Base-by-base conservation (phyloP, 345 rosid species). In the Anastatica hierochuntica region DNA sequence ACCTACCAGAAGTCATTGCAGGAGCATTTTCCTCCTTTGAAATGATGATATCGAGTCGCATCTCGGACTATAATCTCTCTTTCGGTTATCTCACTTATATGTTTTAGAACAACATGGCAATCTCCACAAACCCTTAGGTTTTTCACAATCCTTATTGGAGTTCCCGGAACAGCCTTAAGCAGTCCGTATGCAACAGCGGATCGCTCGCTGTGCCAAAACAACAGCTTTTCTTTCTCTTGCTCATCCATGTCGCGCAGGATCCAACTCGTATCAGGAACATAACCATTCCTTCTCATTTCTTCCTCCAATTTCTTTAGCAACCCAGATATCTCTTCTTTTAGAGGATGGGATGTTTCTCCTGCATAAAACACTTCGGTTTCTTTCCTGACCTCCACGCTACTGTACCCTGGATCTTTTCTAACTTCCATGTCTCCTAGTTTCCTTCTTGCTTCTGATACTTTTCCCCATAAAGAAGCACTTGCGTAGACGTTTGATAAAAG, bases 201-300 rank as follows among this genome's bases (percentile, higher is more conserved):
- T 48, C 94, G 45, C 60, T 85, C 94, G 23, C 94, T 82, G 56
- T 85, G 94, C 86, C 81, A 82, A 60, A 85, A 85, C 27, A 85
- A 72, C 50, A 66, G 79, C 60, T 74, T 72, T 53, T 82, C 87
- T 66, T 82, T 82, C 71, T 82, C 95, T 48, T 74, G 83, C 45
- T 70, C 71, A 26, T 80, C 87, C 78, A 73, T 76, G 63, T 85
- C 82, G 55, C 69, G 79, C 39, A 78, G 10, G 62, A 82, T 80
- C 43, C 14, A 69, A 63, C 70, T 82, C 4, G 87, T 82, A 71
- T 82, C 80, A 18, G 95, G 87, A 69, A 75, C 73, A 75, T 82
- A 82, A 41, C 89, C 95, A 15, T 60, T 46, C 60, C 78, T 73
- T 63, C 72, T 79, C 90, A 79, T 82, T 63, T 76, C 78, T 12